Percentiles rank a stretch among this genome's conserved stretches.
Conservation (phyloP, 805 yeast species). For the Yamadazyma paraphyllophila region DNA sequence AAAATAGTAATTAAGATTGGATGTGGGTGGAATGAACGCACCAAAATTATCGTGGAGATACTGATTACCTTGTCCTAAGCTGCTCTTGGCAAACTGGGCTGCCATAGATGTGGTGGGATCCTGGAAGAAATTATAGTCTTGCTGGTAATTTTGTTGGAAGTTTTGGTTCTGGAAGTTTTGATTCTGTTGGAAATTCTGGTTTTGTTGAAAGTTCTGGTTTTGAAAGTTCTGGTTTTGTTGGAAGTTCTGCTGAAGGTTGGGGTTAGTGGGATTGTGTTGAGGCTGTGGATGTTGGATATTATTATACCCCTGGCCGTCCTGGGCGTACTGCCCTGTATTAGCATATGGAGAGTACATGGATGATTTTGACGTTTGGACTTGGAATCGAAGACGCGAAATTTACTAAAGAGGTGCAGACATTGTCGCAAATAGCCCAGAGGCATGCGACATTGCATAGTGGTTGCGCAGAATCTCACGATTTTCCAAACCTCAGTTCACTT, state of each 20-base stretch:
- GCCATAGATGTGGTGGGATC: constrained; percentile 86
- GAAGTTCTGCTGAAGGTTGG: neutral
- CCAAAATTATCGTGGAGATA: constrained; percentile 73
- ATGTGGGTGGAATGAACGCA: constrained; percentile 45
- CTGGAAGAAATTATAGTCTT: constrained; percentile 48
- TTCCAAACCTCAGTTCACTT: neutral
- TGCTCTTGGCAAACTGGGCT: constrained; percentile 81
- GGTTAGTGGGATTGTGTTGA: constrained; percentile 18
- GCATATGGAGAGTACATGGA: constrained; percentile 44
- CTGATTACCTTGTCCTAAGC: constrained; percentile 77
- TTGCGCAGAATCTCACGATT: neutral
- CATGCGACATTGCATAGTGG: too few relatives aligned
- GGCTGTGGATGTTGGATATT: constrained; percentile 34
- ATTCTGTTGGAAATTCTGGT: neutral
- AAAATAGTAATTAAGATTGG: constrained; percentile 79
- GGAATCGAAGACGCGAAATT: neutral
- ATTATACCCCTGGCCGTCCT: constrained; percentile 3
- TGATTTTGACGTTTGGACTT: neutral
- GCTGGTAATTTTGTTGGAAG: constrained; percentile 7
- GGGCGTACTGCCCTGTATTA: constrained; percentile 9
- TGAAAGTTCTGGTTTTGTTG: neutral
- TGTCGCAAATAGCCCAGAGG: too few relatives aligned
- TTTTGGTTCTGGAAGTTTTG: constrained; percentile 5
- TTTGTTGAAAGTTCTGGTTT: neutral
- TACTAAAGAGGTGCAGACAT: too few relatives aligned